phyloP scores from a whole-genome alignment of 2,329 filamentous ascomycete species.

The Cladophialophora chaetospira region DNA sequence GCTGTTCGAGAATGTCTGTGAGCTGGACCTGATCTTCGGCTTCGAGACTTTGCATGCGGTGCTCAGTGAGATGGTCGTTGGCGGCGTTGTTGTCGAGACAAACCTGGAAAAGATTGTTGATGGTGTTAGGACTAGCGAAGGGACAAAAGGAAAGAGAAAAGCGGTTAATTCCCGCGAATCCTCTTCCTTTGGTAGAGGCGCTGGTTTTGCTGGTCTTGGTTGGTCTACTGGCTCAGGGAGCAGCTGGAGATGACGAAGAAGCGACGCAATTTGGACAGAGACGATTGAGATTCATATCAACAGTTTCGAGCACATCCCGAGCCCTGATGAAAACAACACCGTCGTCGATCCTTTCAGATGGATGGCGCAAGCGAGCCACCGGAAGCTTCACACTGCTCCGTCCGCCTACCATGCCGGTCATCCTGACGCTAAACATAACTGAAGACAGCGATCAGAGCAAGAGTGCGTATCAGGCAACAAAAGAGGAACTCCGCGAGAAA shows the following conservation, averaged over 20 bases:
- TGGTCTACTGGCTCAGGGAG: slow-evolving; percentile 33
- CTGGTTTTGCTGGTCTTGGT: slow-evolving; percentile 31
- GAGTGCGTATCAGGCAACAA: too few species aligned
- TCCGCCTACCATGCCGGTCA: too few species aligned
- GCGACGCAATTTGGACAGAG: too few species aligned
- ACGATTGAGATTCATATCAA: too few species aligned
- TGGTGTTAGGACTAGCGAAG: slow-evolving; percentile 70
- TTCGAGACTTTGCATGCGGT: slow-evolving; percentile 90
- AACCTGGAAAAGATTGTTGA: slow-evolving; percentile 68
- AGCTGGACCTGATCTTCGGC: slow-evolving; percentile 97
- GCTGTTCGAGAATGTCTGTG: slow-evolving; percentile 97
- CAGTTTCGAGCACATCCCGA: too few species aligned
- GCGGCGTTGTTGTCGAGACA: slow-evolving; percentile 43
- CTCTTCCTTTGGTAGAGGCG: slow-evolving; percentile 28
- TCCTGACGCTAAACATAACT: too few species aligned
- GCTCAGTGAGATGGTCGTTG: slow-evolving; percentile 35
- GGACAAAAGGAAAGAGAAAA: slow-evolving; percentile 45
- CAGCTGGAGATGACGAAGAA: slow-evolving; percentile 28
- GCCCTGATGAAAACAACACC: too few species aligned
- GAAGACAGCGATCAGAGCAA: too few species aligned
- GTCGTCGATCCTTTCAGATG: too few species aligned
- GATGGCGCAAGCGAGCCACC: too few species aligned
- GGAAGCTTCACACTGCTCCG: too few species aligned
- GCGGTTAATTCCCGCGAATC: slow-evolving; percentile 47
- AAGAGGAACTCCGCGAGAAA: too few species aligned